Percentiles rank a stretch among this genome's conserved stretches.
Conservation (phyloP, 2,329 filamentous ascomycete species). For the Pseudogymnoascus sp. region DNA sequence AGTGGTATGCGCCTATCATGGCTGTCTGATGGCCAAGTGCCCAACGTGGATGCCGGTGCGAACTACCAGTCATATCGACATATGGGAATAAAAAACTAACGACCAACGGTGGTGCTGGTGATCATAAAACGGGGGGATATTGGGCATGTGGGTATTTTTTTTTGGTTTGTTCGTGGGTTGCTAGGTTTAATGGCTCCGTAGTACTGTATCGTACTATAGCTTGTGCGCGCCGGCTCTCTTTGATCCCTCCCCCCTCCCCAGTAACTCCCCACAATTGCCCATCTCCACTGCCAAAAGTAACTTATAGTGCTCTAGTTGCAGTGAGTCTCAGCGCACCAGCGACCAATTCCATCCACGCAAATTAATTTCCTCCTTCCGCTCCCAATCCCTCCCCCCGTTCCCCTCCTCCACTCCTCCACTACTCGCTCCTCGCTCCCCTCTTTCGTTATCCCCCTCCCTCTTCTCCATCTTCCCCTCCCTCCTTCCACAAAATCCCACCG, state of each 20-base stretch:
- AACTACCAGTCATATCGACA: not conserved
- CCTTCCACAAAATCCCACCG: not conserved
- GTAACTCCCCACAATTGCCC: not conserved
- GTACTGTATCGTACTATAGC: not conserved
- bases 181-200: not conserved
- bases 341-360: not conserved
- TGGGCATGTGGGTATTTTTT: not conserved
- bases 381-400: not conserved
- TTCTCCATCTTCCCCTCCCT: not conserved
- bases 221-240: not conserved
- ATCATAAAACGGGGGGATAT: not conserved
- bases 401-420: not conserved
- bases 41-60: not conserved
- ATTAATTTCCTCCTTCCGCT: not conserved
- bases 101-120: not conserved
- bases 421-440: not conserved
- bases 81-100: not conserved
- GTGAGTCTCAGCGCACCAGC: not conserved
- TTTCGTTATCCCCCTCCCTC: not conserved
- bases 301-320: not conserved
- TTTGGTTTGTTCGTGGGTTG: not conserved
- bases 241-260: not conserved
- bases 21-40: not conserved
- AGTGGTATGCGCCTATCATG: not conserved
- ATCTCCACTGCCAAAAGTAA: not conserved